Percentiles rank a stretch among this genome's conserved stretches.
These are phyloP conservation scores for Eleusine indica DNA, from an alignment of 176 grass and related monocot genomes.

Conservation along the genomic window DNA sequence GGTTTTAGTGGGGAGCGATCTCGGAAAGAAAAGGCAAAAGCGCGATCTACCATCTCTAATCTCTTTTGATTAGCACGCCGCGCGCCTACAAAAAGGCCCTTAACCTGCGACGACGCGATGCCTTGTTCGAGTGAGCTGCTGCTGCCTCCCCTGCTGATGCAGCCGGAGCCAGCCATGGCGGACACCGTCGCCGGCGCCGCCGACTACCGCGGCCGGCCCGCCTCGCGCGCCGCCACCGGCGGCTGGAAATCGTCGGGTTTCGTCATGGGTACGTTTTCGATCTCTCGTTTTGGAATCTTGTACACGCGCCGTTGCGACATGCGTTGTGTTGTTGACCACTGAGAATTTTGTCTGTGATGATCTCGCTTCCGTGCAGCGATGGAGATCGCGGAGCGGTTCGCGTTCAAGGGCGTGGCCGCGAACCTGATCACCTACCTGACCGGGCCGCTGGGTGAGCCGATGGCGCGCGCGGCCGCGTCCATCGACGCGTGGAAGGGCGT, in stretches of 20 bases:
- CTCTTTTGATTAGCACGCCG: background rate
- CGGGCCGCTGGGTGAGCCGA: conserved; percentile 55
- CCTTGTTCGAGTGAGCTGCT: conserved; percentile 21
- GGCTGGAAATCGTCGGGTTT: conserved; percentile 77
- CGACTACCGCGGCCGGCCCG: conserved; percentile 54
- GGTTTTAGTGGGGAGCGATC: background rate
- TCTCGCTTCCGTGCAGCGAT: conserved; percentile 30
- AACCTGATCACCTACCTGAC: conserved; percentile 83
- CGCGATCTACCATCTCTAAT: background rate
- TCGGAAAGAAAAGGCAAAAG: background rate
- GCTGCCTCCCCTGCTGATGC: background rate
- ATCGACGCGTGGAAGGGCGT: conserved; percentile 64
- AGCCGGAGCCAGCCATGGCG: conserved; percentile 20
- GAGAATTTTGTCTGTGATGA: background rate
- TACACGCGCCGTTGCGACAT: background rate
- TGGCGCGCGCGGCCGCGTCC: conserved; percentile 57
- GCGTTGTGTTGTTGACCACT: background rate
- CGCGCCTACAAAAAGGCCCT: conserved; percentile 30
- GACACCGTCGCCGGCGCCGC: conserved; percentile 49
- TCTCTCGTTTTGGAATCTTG: background rate
- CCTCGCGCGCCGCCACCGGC: conserved; percentile 59
- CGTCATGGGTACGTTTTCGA: conserved; percentile 61
- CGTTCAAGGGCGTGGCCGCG: conserved; percentile 60
- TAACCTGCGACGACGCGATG: background rate
- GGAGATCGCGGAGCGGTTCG: conserved; percentile 73